Conservation (phyloP, 1,284 basidiomycete genomes). For the Melampsora americana region DNA sequence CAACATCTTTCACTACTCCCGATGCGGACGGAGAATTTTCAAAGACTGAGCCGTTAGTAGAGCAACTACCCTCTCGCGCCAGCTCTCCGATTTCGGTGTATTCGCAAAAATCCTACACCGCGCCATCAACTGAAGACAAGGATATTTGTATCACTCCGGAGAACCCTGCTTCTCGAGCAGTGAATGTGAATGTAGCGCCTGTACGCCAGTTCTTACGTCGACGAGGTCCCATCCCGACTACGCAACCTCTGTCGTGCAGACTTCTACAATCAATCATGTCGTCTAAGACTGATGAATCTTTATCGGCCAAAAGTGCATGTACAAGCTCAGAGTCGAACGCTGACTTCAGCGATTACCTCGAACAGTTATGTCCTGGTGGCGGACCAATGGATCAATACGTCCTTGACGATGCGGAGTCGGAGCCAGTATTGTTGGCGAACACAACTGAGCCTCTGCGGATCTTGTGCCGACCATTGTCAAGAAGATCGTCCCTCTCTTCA, state of each 20-base stretch:
- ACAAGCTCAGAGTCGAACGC: too few species aligned
- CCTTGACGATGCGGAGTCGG: too few species aligned
- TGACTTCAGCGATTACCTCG: too few species aligned
- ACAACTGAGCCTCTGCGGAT: too few species aligned
- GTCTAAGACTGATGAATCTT: too few species aligned
- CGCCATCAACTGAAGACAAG: neutral
- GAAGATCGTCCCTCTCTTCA: too few species aligned
- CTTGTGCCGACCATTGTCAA: too few species aligned
- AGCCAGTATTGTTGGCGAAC: too few species aligned
- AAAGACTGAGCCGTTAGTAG: neutral
- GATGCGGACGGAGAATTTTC: neutral
- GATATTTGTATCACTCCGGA: slow-evolving; percentile 6
- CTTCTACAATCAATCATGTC: slow-evolving; percentile 32
- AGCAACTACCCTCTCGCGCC: neutral
- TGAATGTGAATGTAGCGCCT: slow-evolving; percentile 21
- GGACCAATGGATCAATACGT: too few species aligned
- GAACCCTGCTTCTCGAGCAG: slow-evolving; percentile 11
- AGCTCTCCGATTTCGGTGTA: neutral
- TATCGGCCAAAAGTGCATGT: too few species aligned
- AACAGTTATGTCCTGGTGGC: too few species aligned
- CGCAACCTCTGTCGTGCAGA: slow-evolving; percentile 24
- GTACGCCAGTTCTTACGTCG: slow-evolving; percentile 14
- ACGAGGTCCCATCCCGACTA: slow-evolving; percentile 18
- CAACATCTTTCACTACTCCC: neutral
- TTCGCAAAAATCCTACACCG: neutral